Evolutionary conservation across 2,329 filamentous ascomycete species (phyloP), one percentile per base, ranked within the genome.

Genomic region (Pseudopyrenochaeta lycopersici): DNA sequence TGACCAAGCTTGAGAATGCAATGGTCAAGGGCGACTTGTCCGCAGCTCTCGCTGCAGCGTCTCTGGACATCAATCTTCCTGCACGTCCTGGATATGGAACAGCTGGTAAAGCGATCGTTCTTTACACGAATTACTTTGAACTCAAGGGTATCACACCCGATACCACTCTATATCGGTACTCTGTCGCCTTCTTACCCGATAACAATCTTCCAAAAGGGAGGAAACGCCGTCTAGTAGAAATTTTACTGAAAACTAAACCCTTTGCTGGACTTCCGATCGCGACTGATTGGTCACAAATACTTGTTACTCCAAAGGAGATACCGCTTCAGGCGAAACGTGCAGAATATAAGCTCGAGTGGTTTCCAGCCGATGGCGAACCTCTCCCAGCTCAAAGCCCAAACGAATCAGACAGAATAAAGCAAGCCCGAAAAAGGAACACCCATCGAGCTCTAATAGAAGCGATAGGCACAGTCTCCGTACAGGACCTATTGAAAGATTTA

Each of bases 181-280:
- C 61, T 0, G 46, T 72, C 1, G 46, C 62, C 0, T 64, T 73
- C 75, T 12, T 58, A 79, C 36, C 36, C 5, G 35, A 73, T 63
- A 7, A 73, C 68, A 9, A 74, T 54, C 52, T 55, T 5, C 70
- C 60, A 2, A 79, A 78, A 46, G 75, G 75, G 30, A 83, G 81
- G 67, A 80, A 75, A 31, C 76, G 77, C 36, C 78, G 79, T 4
- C 72, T 85, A 4, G 72, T 86, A 14, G 70, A 81, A 14, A 63
- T 82, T 18, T 61, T 87, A 1, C 43, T 80, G 7, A 46, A 66
- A n/a, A 55, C 66, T 2, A 49, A 62, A 0, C 67, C 69, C 0
- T 77, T 80, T 43, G 17, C 65, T 7, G 63, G 48, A 5, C 52
- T 72, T 0, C 40, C 60, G 1, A 56, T 66, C 36, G 78, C 77